Conservation (phyloP, 352 stramenopile genomes). For the Pythium sukuiense region DNA sequence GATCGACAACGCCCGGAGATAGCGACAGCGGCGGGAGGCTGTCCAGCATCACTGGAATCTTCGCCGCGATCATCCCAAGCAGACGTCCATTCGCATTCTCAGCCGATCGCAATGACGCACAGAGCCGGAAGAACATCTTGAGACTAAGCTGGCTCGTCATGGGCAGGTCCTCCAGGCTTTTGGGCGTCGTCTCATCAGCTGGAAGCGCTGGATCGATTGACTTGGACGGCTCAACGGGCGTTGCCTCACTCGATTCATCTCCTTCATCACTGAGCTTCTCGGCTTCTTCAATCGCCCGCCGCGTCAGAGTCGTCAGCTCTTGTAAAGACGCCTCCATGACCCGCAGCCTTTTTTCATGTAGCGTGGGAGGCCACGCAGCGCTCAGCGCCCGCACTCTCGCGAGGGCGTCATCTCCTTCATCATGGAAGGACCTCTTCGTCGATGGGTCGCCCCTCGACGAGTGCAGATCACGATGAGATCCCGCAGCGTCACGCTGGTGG, state of each 20-base stretch:
- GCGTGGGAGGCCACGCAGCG: not conserved
- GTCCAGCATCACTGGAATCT: constrained; percentile 58
- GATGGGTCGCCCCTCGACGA: not conserved
- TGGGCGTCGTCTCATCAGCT: constrained; percentile 9
- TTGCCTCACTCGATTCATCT: not conserved
- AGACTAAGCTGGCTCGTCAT: constrained; percentile 53
- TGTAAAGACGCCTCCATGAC: constrained; percentile 11
- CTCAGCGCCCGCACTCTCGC: not conserved
- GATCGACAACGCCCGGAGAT: constrained; percentile 42
- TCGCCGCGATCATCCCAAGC: constrained; percentile 47
- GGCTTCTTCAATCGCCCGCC: constrained; percentile 7
- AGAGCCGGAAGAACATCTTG: constrained; percentile 71
- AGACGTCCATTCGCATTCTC: constrained; percentile 33
- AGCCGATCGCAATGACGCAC: constrained; percentile 40
- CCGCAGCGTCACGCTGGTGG: not conserved
- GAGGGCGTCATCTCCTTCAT: not conserved
- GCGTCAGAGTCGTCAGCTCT: constrained; percentile 2
- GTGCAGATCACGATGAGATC: not conserved
- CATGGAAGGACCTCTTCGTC: not conserved
- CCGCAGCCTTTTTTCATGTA: not conserved
- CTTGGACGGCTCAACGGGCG: not conserved
- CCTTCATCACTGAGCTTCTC: constrained; percentile 6
- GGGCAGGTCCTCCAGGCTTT: constrained; percentile 42
- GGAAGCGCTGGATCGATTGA: not conserved
- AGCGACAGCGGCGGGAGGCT: constrained; percentile 54